These are phyloP conservation scores for Trypanosoma platydactyli DNA, from an alignment of 208 protist species.

Conservation along the genomic window DNA sequence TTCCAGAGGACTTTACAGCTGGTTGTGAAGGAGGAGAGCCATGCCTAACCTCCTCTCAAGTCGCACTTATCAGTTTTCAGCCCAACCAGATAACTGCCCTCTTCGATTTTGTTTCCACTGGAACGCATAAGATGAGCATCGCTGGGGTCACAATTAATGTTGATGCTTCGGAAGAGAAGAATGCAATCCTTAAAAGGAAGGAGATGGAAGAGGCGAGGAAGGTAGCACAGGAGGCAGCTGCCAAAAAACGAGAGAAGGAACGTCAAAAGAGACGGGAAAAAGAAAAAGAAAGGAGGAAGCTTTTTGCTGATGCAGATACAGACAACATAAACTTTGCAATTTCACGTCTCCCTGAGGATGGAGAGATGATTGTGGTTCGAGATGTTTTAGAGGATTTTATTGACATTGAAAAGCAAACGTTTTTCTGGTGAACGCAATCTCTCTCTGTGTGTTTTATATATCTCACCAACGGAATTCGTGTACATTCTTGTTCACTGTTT, in stretches of 20 bases:
- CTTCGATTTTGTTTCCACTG: conserved; percentile 30
- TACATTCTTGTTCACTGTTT: no score
- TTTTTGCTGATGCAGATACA: conserved; percentile 47
- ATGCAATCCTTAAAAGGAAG: conserved; percentile 35
- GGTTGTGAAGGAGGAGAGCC: conserved; percentile 14
- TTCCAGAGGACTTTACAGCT: conserved; percentile 21
- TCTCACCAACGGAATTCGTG: background rate
- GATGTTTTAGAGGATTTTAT: conserved; percentile 47
- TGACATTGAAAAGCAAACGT: conserved; percentile 71
- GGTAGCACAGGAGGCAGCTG: conserved; percentile 36
- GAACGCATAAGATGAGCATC: conserved; percentile 21
- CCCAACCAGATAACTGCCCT: conserved; percentile 15
- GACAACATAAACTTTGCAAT: conserved; percentile 44
- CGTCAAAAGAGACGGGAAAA: conserved; percentile 36
- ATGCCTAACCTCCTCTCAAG: conserved; percentile 28
- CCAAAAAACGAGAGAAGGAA: conserved; percentile 42
- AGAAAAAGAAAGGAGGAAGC: conserved; percentile 37
- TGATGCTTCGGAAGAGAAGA: conserved; percentile 58
- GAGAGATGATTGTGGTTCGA: conserved; percentile 78
- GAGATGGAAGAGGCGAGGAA: conserved; percentile 38
- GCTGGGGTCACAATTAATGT: conserved; percentile 27
- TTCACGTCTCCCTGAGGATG: conserved; percentile 40
- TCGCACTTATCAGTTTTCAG: conserved; percentile 20
- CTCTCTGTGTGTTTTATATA: conserved; percentile 6
- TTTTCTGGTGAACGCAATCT: conserved; percentile 36